Conservation (phyloP, 768 basidiomycete species). For the Crepidotus variabilis region DNA sequence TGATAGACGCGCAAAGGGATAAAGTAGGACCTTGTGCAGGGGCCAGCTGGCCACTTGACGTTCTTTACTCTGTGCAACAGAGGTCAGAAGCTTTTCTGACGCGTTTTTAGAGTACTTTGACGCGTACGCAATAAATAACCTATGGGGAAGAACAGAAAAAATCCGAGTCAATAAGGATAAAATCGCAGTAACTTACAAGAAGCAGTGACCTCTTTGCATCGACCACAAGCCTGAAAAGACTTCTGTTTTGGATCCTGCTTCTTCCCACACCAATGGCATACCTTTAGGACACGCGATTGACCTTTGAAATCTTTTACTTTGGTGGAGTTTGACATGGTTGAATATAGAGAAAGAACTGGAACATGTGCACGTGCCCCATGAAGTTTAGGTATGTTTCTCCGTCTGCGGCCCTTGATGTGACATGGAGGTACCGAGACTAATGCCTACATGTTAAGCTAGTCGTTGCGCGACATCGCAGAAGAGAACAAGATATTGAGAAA, state of each 20-base stretch:
- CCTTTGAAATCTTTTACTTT: slow-evolving; percentile 15
- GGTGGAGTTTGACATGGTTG: background rate
- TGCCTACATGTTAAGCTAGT: too few species aligned
- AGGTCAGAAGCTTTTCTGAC: slow-evolving; percentile 3
- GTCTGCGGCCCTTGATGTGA: slow-evolving; percentile 1
- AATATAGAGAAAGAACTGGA: background rate
- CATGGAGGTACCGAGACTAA: background rate
- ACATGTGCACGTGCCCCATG: background rate
- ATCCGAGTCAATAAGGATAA: background rate
- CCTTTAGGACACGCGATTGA: slow-evolving; percentile 23
- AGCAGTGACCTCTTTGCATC: slow-evolving; percentile 23
- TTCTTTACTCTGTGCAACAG: slow-evolving; percentile 18
- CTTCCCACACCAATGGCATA: slow-evolving; percentile 26
- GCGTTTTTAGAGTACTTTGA: slow-evolving; percentile 2
- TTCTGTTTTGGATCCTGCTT: slow-evolving; percentile 19
- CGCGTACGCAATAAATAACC: slow-evolving; percentile 23
- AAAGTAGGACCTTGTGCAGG: slow-evolving; percentile 18
- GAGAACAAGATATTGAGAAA: background rate
- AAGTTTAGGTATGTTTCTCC: background rate
- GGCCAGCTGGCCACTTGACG: slow-evolving; percentile 24
- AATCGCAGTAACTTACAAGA: background rate
- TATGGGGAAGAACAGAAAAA: slow-evolving; percentile 3
- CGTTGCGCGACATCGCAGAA: background rate
- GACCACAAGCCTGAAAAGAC: slow-evolving; percentile 21
- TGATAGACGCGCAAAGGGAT: slow-evolving; percentile 2